Evolutionary conservation across 176 grass and related monocot species (phyloP), one percentile per base, ranked within the genome.

Genomic region (Miscanthus lutarioriparius): DNA sequence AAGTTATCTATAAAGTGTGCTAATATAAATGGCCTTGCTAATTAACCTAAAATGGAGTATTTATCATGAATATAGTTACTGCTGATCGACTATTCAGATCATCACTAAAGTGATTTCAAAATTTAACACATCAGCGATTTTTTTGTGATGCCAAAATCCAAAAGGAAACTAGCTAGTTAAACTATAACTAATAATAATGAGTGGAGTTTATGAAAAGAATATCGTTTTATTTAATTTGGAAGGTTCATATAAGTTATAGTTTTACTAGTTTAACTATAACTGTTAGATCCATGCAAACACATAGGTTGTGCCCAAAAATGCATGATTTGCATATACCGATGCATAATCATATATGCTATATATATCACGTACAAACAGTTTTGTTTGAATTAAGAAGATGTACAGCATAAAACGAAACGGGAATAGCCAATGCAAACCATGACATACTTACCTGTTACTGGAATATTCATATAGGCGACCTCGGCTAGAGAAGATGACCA

Each of bases 401-500:
- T 62, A 10, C 43, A 26, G 0, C 4, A 65, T 37, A 61, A 47
- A 72, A 63, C 36, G 70, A 64, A 58, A 72, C 27, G 37, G 32
- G 15, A 86, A 11, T 28, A 37, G 13, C 13, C n/a, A 78, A 10
- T 30, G 1, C 65, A 37, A 37, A 5, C 26, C 43, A 49, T 28
- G 48, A 33, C 25, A 15, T 27, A 19, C 11, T 1, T 14, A 87
- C 86, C 86, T 87, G 86, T 87, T 82, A 27, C 81, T 88, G 44
- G 75, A 71, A 56, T 84, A 84, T 76, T 84, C 81, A 20, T 79
- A 88, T 35, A 84, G 87, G 38, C 86, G 86, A 15, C 86, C 79
- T 76, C 86, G 63, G 63, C 79, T 75, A 66, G 86, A 87, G 72
- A 87, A 87, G 79, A 87, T 1, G 62, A 87, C 68, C 79, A 87